phyloP scores from a whole-genome alignment of 1,139 yeast genomes.

The Taphrina deformans region DNA sequence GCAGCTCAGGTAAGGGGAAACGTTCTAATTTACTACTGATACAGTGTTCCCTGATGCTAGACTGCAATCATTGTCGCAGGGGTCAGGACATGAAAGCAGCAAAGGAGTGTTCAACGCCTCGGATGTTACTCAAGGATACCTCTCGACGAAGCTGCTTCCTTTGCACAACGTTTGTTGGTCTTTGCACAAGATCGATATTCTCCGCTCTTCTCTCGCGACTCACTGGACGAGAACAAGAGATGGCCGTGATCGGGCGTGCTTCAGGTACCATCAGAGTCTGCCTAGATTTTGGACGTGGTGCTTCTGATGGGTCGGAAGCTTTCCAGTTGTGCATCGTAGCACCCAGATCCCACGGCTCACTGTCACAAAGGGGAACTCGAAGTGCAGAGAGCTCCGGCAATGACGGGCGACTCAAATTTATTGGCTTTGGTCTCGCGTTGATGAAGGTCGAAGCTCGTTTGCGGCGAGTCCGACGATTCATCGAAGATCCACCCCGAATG shows the following conservation, averaged over 20 bases:
- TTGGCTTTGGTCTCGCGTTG: neutral
- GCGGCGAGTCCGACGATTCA: neutral
- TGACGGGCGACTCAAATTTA: neutral
- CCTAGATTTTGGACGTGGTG: neutral
- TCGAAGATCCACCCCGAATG: neutral
- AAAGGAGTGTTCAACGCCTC: neutral
- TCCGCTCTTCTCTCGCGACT: neutral
- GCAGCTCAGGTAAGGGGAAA: neutral
- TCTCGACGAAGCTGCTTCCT: neutral
- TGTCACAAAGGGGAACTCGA: neutral
- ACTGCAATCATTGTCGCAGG: neutral
- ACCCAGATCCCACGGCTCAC: neutral
- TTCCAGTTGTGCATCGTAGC: neutral
- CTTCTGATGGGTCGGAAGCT: neutral
- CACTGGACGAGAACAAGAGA: neutral
- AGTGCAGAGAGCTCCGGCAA: neutral
- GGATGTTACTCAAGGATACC: neutral
- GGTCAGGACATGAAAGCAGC: neutral
- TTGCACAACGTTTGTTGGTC: too few relatives aligned
- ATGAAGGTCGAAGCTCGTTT: neutral
- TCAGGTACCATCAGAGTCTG: neutral
- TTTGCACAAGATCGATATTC: too few relatives aligned
- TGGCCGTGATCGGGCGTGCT: neutral
- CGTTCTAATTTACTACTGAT: neutral
- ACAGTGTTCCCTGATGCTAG: neutral